A percentile compares a stretch with the other conserved stretches of the same genome.
phyloP scores from a whole-genome alignment of 441 rosid genomes.

The Geranium incanum region DNA sequence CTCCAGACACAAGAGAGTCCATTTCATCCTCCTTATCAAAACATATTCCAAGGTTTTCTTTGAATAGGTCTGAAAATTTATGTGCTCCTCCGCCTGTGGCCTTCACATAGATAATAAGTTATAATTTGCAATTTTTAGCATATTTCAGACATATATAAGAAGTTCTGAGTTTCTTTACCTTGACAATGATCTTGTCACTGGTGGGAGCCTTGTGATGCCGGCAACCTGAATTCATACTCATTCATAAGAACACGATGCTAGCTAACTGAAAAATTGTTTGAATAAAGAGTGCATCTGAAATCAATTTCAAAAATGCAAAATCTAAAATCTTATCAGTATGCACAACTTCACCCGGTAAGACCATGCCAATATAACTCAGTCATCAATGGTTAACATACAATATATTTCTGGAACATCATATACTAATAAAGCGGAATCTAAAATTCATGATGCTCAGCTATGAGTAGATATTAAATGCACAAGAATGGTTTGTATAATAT shows the following conservation, averaged over 20 bases:
- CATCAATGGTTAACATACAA: background rate
- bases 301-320: background rate
- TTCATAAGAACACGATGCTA: slow-evolving; percentile 25
- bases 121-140: slow-evolving; percentile 19
- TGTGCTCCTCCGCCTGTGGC: slow-evolving; percentile 99
- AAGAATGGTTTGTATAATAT: background rate
- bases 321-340: background rate
- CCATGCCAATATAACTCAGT: background rate
- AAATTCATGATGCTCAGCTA: background rate
- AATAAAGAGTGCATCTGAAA: slow-evolving; percentile 2
- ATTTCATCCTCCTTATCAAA: slow-evolving; percentile 98
- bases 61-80: slow-evolving; percentile 83
- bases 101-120: slow-evolving; percentile 41
- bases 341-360: background rate
- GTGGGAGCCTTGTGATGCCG: slow-evolving; percentile 30
- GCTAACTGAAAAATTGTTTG: slow-evolving; percentile 11
- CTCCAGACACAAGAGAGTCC: slow-evolving; percentile 96
- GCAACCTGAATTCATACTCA: slow-evolving; percentile 45
- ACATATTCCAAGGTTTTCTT: slow-evolving; percentile 84
- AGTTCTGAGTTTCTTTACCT: slow-evolving; percentile 40
- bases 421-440: background rate
- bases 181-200: slow-evolving; percentile 36
- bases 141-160: slow-evolving; percentile 1
- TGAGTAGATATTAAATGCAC: background rate
- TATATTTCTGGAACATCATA: background rate